phyloP scores from a whole-genome alignment of 2,329 filamentous ascomycete species.

The Ambrosiella cleistominuta region DNA sequence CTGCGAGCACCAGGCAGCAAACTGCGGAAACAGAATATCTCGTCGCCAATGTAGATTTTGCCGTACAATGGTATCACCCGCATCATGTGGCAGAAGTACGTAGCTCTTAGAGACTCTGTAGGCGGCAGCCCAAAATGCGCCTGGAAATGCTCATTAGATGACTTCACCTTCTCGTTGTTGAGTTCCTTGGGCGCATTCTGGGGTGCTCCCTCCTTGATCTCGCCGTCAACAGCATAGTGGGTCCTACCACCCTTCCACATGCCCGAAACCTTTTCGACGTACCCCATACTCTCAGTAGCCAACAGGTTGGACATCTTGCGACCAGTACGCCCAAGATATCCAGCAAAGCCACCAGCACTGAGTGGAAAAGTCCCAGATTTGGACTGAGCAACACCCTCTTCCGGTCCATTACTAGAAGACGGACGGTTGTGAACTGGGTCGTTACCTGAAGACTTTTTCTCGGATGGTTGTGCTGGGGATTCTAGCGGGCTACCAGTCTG shows the following conservation, averaged over 20 bases:
- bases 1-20: slow-evolving; percentile 76
- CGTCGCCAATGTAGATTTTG: slow-evolving; percentile 85
- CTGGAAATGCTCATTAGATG: slow-evolving; percentile 65
- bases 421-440: neutral
- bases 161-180: slow-evolving; percentile 41
- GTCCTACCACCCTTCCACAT: slow-evolving; percentile 89
- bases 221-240: slow-evolving; percentile 54
- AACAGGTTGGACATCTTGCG: slow-evolving; percentile 68
- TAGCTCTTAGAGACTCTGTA: slow-evolving; percentile 67
- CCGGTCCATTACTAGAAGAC: slow-evolving; percentile 1
- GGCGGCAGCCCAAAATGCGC: slow-evolving; percentile 78
- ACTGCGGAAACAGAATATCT: slow-evolving; percentile 82
- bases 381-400: slow-evolving; percentile 32
- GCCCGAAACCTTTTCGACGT: slow-evolving; percentile 88
- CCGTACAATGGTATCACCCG: slow-evolving; percentile 83
- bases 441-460: neutral
- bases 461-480: slow-evolving; percentile 6
- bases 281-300: slow-evolving; percentile 84
- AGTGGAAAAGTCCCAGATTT: slow-evolving; percentile 33
- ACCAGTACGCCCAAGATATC: slow-evolving; percentile 62
- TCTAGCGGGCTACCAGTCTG: neutral
- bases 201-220: slow-evolving; percentile 26
- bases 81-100: slow-evolving; percentile 85
- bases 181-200: slow-evolving; percentile 16
- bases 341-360: slow-evolving; percentile 57